These are phyloP conservation scores for Fonsecaea monophora DNA, from an alignment of 2,329 filamentous ascomycete genomes.

Conservation along the genomic window DNA sequence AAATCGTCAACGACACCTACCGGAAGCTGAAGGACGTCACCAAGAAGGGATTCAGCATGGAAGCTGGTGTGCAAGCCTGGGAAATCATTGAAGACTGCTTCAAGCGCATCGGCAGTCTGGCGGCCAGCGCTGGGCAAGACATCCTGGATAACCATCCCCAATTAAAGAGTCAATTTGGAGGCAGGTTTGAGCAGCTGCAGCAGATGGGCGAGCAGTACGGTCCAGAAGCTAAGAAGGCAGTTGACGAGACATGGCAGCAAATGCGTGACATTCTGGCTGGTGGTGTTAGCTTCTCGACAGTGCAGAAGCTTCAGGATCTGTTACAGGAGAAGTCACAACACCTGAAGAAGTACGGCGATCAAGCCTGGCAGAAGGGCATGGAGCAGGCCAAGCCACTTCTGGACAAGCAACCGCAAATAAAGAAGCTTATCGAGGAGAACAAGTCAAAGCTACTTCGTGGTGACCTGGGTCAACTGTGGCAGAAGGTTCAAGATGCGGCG, in stretches of 20 bases:
- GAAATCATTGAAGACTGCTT: constrained; percentile 68
- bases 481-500: constrained; percentile 66
- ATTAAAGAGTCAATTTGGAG: constrained; percentile 74
- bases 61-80: constrained; percentile 67
- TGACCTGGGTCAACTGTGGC: constrained; percentile 68
- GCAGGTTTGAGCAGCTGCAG: constrained; percentile 72
- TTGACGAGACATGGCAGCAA: constrained; percentile 73
- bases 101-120: constrained; percentile 65
- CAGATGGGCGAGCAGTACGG: constrained; percentile 72
- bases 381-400: constrained; percentile 74
- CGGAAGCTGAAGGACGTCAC: constrained; percentile 68
- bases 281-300: constrained; percentile 62
- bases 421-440: constrained; percentile 75
- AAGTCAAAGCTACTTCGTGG: constrained; percentile 70
- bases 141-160: constrained; percentile 76
- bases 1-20: constrained; percentile 72
- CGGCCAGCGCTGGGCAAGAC: constrained; percentile 67
- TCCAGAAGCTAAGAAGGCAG: constrained; percentile 77
- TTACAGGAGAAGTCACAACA: constrained; percentile 74
- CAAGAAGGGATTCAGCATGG: constrained; percentile 67
- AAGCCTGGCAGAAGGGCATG: constrained; percentile 74
- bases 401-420: constrained; percentile 78
- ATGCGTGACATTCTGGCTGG: constrained; percentile 68
- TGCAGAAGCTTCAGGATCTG: constrained; percentile 64
- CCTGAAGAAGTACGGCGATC: constrained; percentile 70